Evolutionary conservation across 805 yeast genomes (phyloP), one percentile per base, ranked within the genome.

Genomic region (Pichia gijzeniarum): DNA sequence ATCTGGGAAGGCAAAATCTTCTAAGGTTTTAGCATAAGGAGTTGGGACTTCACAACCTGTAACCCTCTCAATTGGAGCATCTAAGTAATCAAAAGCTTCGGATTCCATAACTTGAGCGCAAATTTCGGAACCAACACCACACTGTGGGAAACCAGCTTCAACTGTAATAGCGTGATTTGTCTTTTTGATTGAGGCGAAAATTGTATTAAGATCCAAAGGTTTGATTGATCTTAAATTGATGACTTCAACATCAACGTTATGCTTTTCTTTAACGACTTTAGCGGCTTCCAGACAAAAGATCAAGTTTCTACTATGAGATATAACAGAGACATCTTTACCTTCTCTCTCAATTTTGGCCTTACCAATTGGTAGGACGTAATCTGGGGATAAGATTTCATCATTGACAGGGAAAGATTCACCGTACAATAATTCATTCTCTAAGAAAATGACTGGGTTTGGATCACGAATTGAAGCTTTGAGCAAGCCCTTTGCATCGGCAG

Each of bases 11-110:
- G 98, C 96, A 65, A 93, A 86, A 73, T 85, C 95, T 80, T 93
- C 99, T 65, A 93, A 79, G 72, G 84, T 90, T 69, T 81, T 79
- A 59, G 96, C 96, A 66, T 93, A 93, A 54, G 99, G 99, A 57
- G 99, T 93, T 69, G 99, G 99, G 28, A 90, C 97, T 74, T 93
- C 99, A 65, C 98, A 95, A 69, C 99, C 99, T 49, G 99, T 93
- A 61, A 90, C 91, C 77, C 99, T 88, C 74, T 84, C 95, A 56
- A 93, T 87, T 59, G 99, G 99, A 50, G 98, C 95, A 71, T 93
- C 99, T 64, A 93, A 79, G 79, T 89, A 87, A 71, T 93, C 99
- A 57, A 93, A 93, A 44, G 95, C 98, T 71, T 90, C 97, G 48
- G 95, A 80, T 74, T 93, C 99, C 96, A 93, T 89, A 64, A 93